Conservation (phyloP, 805 yeast genomes). For the Candida stauntonica region DNA sequence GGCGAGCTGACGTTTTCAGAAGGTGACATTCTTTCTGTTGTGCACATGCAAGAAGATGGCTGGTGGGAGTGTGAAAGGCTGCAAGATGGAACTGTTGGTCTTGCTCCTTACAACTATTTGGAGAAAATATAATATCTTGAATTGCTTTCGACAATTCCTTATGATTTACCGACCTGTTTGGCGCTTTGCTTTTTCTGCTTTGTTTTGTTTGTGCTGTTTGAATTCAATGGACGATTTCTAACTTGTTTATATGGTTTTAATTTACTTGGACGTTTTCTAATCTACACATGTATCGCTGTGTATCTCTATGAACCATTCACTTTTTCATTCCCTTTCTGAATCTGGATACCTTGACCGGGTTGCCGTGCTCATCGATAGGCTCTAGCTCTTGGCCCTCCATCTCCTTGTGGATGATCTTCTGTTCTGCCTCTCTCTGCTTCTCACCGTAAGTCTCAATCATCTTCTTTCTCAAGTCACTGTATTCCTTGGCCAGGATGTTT, state of each 20-base stretch:
- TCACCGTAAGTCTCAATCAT: slow-evolving; percentile 27
- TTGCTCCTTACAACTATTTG: slow-evolving; percentile 61
- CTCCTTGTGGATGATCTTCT: slow-evolving; percentile 25
- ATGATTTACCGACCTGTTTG: too few relatives aligned
- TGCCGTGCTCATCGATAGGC: slow-evolving; percentile 62
- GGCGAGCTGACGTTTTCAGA: slow-evolving; percentile 58
- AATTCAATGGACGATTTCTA: too few relatives aligned
- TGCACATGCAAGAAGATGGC: slow-evolving; percentile 61
- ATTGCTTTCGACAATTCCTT: not conserved
- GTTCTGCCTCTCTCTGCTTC: slow-evolving; percentile 4
- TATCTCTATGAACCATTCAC: slow-evolving; percentile 1
- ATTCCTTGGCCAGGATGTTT: slow-evolving; percentile 27
- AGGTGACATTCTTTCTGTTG: slow-evolving; percentile 49
- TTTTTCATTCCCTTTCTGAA: slow-evolving; percentile 44
- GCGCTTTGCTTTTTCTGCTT: not conserved
- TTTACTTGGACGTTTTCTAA: not conserved
- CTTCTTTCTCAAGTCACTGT: slow-evolving; percentile 27
- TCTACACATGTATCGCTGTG: not conserved
- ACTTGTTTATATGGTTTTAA: not conserved
- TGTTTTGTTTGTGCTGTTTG: not conserved
- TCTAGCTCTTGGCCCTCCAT: slow-evolving; percentile 55
- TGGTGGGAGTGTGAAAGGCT: slow-evolving; percentile 71
- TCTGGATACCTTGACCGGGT: slow-evolving; percentile 56
- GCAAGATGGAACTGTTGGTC: slow-evolving; percentile 37
- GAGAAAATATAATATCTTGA: slow-evolving; percentile 15